These are phyloP conservation scores for Debaryomyces tyrocola DNA, from an alignment of 805 yeast genomes.

Conservation along the genomic window DNA sequence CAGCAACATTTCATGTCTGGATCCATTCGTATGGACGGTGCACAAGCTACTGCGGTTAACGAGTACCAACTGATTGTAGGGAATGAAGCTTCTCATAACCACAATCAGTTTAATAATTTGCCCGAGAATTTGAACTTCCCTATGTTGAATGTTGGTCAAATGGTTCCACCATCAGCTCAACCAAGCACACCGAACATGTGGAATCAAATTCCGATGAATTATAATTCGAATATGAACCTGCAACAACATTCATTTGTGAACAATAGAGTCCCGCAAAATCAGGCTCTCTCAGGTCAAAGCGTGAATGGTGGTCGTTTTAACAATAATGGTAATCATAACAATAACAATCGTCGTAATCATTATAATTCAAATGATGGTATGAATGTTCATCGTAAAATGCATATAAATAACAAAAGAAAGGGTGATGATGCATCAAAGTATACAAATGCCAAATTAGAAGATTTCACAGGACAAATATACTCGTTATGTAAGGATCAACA, in stretches of 20 bases:
- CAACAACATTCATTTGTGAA: neutral
- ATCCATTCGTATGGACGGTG: constrained; percentile 1
- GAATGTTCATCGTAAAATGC: constrained; percentile 47
- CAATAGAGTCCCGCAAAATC: neutral
- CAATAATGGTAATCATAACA: constrained; percentile 3
- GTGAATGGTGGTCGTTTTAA: neutral
- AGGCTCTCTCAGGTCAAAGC: neutral
- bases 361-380: constrained; percentile 19
- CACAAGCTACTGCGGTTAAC: constrained; percentile 1
- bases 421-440: constrained; percentile 74
- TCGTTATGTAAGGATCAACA: constrained; percentile 92
- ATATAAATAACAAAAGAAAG: constrained; percentile 28
- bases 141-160: constrained; percentile 3
- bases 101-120: constrained; percentile 1
- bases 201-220: constrained; percentile 12
- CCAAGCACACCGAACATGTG: constrained; percentile 11
- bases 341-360: constrained; percentile 7
- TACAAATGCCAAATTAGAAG: constrained; percentile 64
- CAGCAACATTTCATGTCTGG: neutral
- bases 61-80: constrained; percentile 1
- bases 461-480: constrained; percentile 71
- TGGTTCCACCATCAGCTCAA: constrained; percentile 1
- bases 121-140: constrained; percentile 2
- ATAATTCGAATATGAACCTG: neutral
- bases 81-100: neutral